phyloP scores from a whole-genome alignment of 768 basidiomycete genomes.

The Clitopilus hobsonii region DNA sequence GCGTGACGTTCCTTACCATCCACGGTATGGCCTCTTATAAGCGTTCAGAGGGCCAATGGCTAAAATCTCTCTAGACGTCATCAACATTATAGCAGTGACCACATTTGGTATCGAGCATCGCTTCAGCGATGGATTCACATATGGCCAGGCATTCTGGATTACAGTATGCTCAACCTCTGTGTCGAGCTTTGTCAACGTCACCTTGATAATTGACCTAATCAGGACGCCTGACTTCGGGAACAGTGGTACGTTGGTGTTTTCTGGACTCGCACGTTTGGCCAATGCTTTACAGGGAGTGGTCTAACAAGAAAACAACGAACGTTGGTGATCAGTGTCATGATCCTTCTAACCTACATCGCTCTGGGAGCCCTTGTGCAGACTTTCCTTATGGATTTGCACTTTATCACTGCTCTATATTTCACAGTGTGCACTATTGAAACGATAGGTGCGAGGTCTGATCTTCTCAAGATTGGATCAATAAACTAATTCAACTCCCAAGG shows the following conservation, averaged over 20 bases:
- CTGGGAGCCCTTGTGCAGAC: slow-evolving; percentile 63
- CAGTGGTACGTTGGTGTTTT: slow-evolving; percentile 41
- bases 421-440: slow-evolving; percentile 71
- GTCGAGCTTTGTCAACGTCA: slow-evolving; percentile 62
- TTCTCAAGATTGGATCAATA: background rate
- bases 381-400: slow-evolving; percentile 48
- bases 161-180: slow-evolving; percentile 70
- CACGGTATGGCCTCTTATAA: slow-evolving; percentile 48
- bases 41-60: background rate
- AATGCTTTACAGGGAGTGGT: slow-evolving; percentile 54
- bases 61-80: slow-evolving; percentile 44
- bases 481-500: slow-evolving; percentile 27
- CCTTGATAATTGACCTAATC: slow-evolving; percentile 58
- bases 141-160: slow-evolving; percentile 71
- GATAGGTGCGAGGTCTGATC: slow-evolving; percentile 31
- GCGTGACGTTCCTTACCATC: slow-evolving; percentile 58
- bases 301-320: slow-evolving; percentile 76
- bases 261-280: background rate
- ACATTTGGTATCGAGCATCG: slow-evolving; percentile 61
- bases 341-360: slow-evolving; percentile 68
- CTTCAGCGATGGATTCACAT: slow-evolving; percentile 64
- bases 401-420: slow-evolving; percentile 77
- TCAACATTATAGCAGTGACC: slow-evolving; percentile 58
- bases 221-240: slow-evolving; percentile 56
- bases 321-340: slow-evolving; percentile 74